Evolutionary conservation across 257 asterid species (phyloP).

Genomic region (Cordia subcordata): DNA sequence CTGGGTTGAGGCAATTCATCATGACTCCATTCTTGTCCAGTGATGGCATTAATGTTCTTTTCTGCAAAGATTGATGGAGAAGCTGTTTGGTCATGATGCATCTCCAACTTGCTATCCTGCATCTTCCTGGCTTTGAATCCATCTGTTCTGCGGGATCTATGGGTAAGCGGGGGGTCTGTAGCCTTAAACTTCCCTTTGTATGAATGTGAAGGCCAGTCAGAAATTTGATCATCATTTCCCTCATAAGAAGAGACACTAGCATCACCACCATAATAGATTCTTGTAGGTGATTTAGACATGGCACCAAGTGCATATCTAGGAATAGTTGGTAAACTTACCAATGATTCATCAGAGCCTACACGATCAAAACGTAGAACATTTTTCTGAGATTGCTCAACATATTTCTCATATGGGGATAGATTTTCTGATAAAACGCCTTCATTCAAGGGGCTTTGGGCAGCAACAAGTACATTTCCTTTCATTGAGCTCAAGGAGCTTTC

Average conservation of each 20-base stretch:
- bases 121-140: constrained; percentile 19
- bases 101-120: constrained; percentile 28
- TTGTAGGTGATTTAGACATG: constrained; percentile 20
- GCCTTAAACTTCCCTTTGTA: constrained; percentile 26
- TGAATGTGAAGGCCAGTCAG: constrained; percentile 18
- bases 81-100: constrained; percentile 22
- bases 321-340: constrained; percentile 27
- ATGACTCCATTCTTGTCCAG: constrained; percentile 27
- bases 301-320: not conserved
- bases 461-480: constrained; percentile 1
- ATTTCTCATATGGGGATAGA: constrained; percentile 33
- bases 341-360: constrained; percentile 34
- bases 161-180: constrained; percentile 14
- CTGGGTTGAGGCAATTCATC: constrained; percentile 31
- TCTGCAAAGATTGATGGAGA: constrained; percentile 18
- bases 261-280: constrained; percentile 40
- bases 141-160: constrained; percentile 21
- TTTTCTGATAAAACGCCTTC: constrained; percentile 11
- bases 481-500: constrained; percentile 29
- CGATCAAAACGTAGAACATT: constrained; percentile 27
- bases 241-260: constrained; percentile 53
- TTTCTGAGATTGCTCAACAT: constrained; percentile 22
- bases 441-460: no score
- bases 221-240: constrained; percentile 29
- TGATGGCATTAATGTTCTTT: constrained; percentile 26